Evolutionary conservation across 768 basidiomycete species (phyloP), one percentile per base, ranked within the genome.

Genomic region (Harrya chromipes): DNA sequence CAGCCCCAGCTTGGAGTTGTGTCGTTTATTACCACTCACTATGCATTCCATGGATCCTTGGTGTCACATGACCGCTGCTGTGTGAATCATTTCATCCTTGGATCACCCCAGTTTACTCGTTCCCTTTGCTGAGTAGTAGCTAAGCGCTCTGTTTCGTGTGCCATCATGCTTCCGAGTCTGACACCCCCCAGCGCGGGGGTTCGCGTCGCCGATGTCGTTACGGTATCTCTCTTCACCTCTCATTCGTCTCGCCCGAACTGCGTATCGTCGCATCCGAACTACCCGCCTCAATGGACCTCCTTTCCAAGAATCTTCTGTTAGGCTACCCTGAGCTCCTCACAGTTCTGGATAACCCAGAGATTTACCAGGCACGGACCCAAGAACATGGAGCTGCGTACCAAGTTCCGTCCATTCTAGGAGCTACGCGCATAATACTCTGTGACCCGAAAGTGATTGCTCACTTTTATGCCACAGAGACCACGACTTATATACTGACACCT

Each of bases 361-460:
- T 70, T 74, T 76, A 73, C 46, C 78, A 79, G 46, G 47, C 62
- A 4, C 82, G 81, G 82, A 70, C 70, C 0, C 55, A 56, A 13
- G 53, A 75, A 43, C 78, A 79, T 36, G 82, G 82, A 1, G 52
- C 72, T 1, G 77, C 71, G 0, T 84, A 67, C 56, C 46, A 63
- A 16, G 48, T 80, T 6, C 75, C 79, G 3, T 65, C 62, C 4
- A 60, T 64, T 1, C 53, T 80, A 4, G 77, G 76, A 4, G 61
- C 68, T 2, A 57, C 52, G 3, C 56, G 61, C 16, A 56, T 80
- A 16, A 55, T 78, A 4, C 49, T 81, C 7, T 67, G 69, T 42
- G 79, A 80, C 44, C 72, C 76, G 2, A 79, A 73, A 61, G 80
- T 81, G 0, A 65, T 77, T 20, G 68, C 73, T 1, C 78, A 83